Evolutionary conservation across 768 basidiomycete species (phyloP), one percentile per base, ranked within the genome.

Genomic region (Psilocybe cubensis): DNA sequence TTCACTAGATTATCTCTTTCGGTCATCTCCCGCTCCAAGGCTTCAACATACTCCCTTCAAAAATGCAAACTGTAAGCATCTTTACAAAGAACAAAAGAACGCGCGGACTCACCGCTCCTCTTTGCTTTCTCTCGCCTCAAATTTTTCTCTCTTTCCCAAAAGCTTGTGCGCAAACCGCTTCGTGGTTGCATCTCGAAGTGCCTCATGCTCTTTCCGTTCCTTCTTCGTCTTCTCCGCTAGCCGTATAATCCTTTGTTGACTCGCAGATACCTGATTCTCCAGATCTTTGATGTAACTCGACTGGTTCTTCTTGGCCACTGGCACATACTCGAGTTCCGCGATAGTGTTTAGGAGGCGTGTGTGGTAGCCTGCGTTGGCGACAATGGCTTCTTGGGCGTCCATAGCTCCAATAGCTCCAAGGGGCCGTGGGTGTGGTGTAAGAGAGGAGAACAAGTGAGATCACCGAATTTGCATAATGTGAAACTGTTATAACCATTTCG

Each of bases 11-110:
- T 70, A 31, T 75, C 72, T 60, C 71, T 70, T 63, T 77, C 76
- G 6, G 68, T 64, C 63, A 76, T 67, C 61, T 79, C 78, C 10
- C 69, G 65, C 54, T 79, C 74, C 55, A 82, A 57, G 1, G 79
- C 79, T 54, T 78, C 79, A 3, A 80, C 71, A 56, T 78, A 82
- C 59, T 80, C 78, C 48, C 80, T 81, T 52, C 14, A 41, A 41
- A 27, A 27, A 8, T 3, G 48, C 14, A 14, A 40, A 7, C 8
- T 10, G 35, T 14, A 17, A 43, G 18, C 21, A 41, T 8, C 17
- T 40, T 24, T 7, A 43, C 40, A 56, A 8, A 54, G 35, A 31
- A 4, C 42, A 23, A n/a, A n/a, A 35, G 17, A 11, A 7, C 42
- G 40, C 20, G 25, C 40, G 2, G 35, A 63, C 71, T 23, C 57